phyloP scores from a whole-genome alignment of 148 eudicot genomes.

The Selenicereus undatus region DNA sequence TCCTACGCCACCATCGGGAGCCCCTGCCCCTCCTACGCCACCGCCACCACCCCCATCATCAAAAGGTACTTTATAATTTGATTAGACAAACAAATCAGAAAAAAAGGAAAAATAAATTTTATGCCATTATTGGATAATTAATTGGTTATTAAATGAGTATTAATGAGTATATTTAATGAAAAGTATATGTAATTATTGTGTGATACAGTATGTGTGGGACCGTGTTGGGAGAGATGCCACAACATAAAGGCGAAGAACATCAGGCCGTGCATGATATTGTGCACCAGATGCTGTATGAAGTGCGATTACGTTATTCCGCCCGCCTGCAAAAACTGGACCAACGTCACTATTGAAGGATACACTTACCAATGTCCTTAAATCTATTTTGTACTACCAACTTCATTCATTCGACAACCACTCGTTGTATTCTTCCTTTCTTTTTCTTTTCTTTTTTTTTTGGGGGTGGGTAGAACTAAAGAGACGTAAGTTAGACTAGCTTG shows the following conservation, averaged over 20 bases:
- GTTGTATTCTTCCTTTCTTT: no score
- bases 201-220: background rate
- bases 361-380: background rate
- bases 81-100: background rate
- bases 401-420: no score
- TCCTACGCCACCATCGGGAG: background rate
- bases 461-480: no score
- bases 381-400: background rate
- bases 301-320: background rate
- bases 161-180: no score
- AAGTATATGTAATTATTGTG: no score
- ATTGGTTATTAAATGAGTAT: background rate
- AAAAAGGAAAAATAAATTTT: background rate
- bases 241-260: slow-evolving; percentile 3
- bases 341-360: slow-evolving; percentile 2
- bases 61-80: background rate
- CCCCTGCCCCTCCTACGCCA: background rate
- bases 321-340: background rate
- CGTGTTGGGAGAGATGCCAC: slow-evolving; percentile 1
- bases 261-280: slow-evolving; percentile 1
- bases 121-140: background rate
- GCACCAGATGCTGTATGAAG: background rate
- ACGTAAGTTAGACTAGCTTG: no score
- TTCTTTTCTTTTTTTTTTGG: no score
- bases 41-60: background rate